Conservation (phyloP, 805 yeast genomes). For the Saccharomycopsis fibuligera region DNA sequence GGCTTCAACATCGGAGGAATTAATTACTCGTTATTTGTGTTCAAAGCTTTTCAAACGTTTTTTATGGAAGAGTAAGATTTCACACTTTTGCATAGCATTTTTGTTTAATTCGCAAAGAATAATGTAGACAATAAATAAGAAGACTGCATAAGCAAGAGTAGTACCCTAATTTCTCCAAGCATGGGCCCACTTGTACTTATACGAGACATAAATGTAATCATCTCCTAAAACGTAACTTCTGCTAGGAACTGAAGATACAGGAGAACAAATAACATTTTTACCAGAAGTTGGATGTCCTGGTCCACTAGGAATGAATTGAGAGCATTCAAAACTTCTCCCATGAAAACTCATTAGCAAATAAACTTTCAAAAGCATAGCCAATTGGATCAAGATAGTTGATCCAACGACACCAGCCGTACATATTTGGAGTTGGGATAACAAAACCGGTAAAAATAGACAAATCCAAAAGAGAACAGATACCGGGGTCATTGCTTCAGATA, state of each 20-base stretch:
- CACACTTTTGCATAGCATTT: constrained; percentile 68
- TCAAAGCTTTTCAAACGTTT: constrained; percentile 41
- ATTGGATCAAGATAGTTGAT: constrained; percentile 41
- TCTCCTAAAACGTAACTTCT: constrained; percentile 44
- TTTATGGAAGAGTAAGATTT: constrained; percentile 53
- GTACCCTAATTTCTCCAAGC: constrained; percentile 67
- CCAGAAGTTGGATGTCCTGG: constrained; percentile 27
- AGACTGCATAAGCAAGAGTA: constrained; percentile 44
- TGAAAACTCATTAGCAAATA: constrained; percentile 43
- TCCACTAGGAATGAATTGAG: constrained; percentile 39
- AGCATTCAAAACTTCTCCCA: constrained; percentile 34
- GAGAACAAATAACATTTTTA: constrained; percentile 37
- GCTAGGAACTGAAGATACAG: constrained; percentile 54
- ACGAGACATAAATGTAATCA: constrained; percentile 39
- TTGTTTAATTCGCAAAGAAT: constrained; percentile 49
- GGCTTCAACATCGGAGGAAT: constrained; percentile 23
- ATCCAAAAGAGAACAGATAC: constrained; percentile 36
- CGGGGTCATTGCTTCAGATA: constrained; percentile 39
- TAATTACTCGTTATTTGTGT: constrained; percentile 32
- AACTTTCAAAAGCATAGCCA: constrained; percentile 39
- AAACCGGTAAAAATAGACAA: constrained; percentile 42
- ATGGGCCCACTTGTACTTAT: constrained; percentile 38
- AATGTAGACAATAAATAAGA: constrained; percentile 51
- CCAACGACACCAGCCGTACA: constrained; percentile 49
- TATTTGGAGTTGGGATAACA: constrained; percentile 37